phyloP scores from a whole-genome alignment of 495 filamentous ascomycete species.

The Parathielavia appendiculata region DNA sequence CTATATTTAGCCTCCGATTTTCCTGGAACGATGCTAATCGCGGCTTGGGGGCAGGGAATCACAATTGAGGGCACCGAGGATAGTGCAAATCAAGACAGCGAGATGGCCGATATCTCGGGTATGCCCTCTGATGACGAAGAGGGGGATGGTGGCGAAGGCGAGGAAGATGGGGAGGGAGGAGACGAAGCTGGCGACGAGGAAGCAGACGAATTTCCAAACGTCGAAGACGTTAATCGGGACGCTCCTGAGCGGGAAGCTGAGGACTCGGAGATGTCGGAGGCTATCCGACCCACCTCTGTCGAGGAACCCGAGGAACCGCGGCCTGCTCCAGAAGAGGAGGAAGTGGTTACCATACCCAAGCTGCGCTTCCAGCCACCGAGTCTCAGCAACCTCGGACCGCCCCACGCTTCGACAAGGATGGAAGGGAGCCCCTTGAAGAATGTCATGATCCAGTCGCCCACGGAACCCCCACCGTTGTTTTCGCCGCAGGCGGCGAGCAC shows the following conservation, averaged over 20 bases:
- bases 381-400: conserved; percentile 13
- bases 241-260: conserved; percentile 26
- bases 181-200: conserved; percentile 37
- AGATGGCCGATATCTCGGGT: conserved; percentile 52
- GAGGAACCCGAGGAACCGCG: conserved; percentile 27
- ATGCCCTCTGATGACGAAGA: conserved; percentile 55
- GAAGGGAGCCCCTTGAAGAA: conserved; percentile 48
- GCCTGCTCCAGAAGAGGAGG: conserved; percentile 16
- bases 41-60: conserved; percentile 27
- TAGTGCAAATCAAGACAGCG: conserved; percentile 37
- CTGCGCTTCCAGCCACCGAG: conserved; percentile 22
- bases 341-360: conserved; percentile 26
- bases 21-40: conserved; percentile 21
- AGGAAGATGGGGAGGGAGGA: conserved; percentile 41
- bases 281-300: conserved; percentile 21
- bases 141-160: conserved; percentile 38
- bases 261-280: conserved; percentile 25
- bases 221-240: conserved; percentile 24
- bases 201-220: conserved; percentile 28
- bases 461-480: conserved; percentile 26
- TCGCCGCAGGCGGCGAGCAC: conserved; percentile 6
- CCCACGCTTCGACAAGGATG: conserved; percentile 22
- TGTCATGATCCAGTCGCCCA: conserved; percentile 37
- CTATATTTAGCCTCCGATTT: background rate
- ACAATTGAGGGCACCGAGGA: conserved; percentile 39